Evolutionary conservation across 306 rosid species (phyloP), one percentile per base, ranked within the genome.

Genomic region (Myrica gale): DNA sequence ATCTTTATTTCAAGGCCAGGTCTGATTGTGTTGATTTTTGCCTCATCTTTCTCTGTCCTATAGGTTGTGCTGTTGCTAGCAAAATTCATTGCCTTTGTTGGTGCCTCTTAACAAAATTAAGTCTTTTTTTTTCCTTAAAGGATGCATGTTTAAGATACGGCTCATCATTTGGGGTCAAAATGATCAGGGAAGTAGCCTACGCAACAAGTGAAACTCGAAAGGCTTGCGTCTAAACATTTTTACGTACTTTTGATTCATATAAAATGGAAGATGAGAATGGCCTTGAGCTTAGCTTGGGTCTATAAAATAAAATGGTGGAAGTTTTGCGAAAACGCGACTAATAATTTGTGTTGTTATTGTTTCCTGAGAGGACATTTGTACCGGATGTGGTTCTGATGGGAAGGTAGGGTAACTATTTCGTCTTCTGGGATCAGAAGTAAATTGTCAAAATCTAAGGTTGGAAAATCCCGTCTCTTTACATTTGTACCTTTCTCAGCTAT

Each of bases 271-370:
- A 92, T 82, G 98, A 96, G 13, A 87, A 81, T 37, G 99, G 92
- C 78, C 96, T 96, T 80, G 99, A 92, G 87, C 97, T 96, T 77
- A 90, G 99, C 81, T 86, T 96, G 88, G 97, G 98, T 85, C 87
- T 96, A 44, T 89, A 32, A 32, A 32, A 32, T 32, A 32, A 32
- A 32, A 72, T 45, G 26, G 47, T 9, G 53, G 20, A 52, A 62
- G 15, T 62, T 66, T 23, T 17, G 12, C 48, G 43, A 43, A 16
- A 32, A 17, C n/a, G 48, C 16, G 73, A 26, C 16, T 63, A 21
- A 4, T 65, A 45, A 15, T 39, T 44, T n/a, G 43, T 43, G 16
- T 21, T 12, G 10, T 13, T 12, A 39, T 23, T 65, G 32, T 43
- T 48, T 68, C 45, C 11, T 19, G 56, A 8, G 15, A 16, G 68